Evolutionary conservation across 139 green algal species (phyloP).

Genomic region (Desmodesmus armatus): DNA sequence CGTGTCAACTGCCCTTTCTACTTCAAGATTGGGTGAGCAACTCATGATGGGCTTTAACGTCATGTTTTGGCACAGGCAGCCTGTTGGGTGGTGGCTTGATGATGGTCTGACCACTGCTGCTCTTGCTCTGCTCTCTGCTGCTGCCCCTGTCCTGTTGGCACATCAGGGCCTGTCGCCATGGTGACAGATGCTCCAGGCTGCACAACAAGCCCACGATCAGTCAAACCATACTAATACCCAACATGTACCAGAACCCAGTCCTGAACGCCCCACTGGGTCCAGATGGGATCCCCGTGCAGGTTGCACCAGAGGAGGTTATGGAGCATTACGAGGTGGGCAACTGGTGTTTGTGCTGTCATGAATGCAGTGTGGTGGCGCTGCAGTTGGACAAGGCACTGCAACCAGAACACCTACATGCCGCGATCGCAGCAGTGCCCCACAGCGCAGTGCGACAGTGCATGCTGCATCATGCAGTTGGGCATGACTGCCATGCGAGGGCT

Average conservation of each 20-base stretch:
- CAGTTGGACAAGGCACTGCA: too few species aligned
- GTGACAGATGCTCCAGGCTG: conserved; percentile 96
- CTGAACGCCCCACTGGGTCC: conserved; percentile 85
- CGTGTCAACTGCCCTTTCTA: conserved; percentile 96
- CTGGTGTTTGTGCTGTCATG: too few species aligned
- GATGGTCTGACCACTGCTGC: not conserved
- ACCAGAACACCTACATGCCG: not conserved
- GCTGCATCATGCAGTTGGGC: not conserved
- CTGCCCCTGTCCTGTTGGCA: not conserved
- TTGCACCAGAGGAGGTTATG: conserved; percentile 87
- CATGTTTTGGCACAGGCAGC: not conserved
- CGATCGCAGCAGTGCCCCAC: not conserved
- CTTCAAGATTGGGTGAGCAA: conserved; percentile 93
- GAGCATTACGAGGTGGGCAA: conserved; percentile 89
- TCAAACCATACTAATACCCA: conserved; percentile 91
- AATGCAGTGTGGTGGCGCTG: too few species aligned
- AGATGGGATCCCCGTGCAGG: conserved; percentile 84
- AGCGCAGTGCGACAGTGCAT: not conserved
- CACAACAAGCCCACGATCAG: conserved; percentile 97
- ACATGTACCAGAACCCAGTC: conserved; percentile 98
- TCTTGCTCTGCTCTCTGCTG: not conserved
- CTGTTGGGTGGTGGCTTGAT: not conserved
- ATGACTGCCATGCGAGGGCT: too few species aligned
- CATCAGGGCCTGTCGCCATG: conserved; percentile 91
- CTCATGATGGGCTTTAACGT: too few species aligned